Evolutionary conservation across 805 yeast genomes (phyloP), one percentile per base, ranked within the genome.

Genomic region (Yamadazyma phyllophila): DNA sequence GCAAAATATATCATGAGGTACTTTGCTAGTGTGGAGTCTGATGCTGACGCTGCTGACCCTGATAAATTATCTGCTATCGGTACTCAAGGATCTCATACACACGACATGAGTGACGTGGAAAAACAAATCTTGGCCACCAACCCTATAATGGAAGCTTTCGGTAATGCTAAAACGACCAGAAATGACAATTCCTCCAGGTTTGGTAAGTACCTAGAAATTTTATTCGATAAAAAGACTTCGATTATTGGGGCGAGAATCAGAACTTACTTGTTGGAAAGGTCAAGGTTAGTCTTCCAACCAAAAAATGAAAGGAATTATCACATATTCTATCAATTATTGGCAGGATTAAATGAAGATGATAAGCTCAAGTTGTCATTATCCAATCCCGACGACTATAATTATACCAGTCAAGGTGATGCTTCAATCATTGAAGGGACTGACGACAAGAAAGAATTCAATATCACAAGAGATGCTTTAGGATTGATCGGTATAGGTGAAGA

Each of bases 1-100:
- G 99, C 99, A 33, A 92, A 92, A 64, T 92, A 88, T 66, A 92
- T 92, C 53, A 92, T 92, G 98, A 82, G 98, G 65, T 92, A 91
- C 67, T 91, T 92, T 65, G 98, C 98, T 3, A 83, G 96, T 13
- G 97, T 92, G 12, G 97, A 92, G 49, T 73, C 69, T 46, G 72
- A 65, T 5, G 55, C 59, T 6, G 68, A 62, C 8, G n/a, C 39
- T 16, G 51, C 59, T 29, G 74, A 48, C 59, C 62, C 55, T 39
- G 62, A 60, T 37, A 17, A 37, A 10, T 27, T 41, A 7, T 42
- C 41, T 2, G 13, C n/a, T 14, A 16, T 26, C 7, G 41, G 35
- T 31, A 52, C 61, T 30, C 69, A 68, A 37, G 61, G 63, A 43
- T 17, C 33, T 11, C 66, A 69, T 50, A 66, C 70, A 54, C 53